Base-by-base conservation (phyloP, 2,329 filamentous ascomycete genomes). In the Colletotrichum spinosum region DNA sequence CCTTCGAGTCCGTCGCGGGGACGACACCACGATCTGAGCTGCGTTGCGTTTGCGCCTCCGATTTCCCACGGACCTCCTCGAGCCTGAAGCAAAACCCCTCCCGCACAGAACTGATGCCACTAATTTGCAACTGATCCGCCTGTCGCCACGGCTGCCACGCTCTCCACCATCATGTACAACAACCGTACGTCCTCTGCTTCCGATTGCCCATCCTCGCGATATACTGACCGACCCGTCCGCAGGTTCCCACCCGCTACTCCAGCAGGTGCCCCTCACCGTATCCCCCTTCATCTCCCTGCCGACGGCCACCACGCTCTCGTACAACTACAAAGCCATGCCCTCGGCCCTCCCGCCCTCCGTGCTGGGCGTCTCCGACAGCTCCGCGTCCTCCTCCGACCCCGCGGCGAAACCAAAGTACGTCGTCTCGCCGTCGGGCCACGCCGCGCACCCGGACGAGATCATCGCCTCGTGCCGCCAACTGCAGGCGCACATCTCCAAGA, bases 261-360 rank as follows among this genome's bases (percentile, higher is more conserved):
- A 94, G 70, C 96, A 99, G 80, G 89, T 98, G 45, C 94, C 96
- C 37, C 83, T 99, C 60, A 97, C 94, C 54, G 94, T 98, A 49
- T 97, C 95, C 3, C 96, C 96, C 34, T 97, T 97, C 81, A 88
- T 98, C 72, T 92, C 91, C 66, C 90, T 99, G 38, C 96, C 96
- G 10, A 91, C 92, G 37, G 91, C 95, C 34, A 92, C 94, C 17
- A 97, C 94, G 0, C 88, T 99, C 8, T 95, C 96, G 33, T 98
- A 98, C 82, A 97, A 93, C 71, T 98, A 97, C 86, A 95, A 94
- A 76, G 86, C 89, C 10, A 90, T 98, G 74, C 93, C 95, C 0
- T 95, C 93, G 1, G 92, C 93, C 2, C 87, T 98, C 0, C 95
- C 96, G 0, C 88, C 88, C 1, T 92, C 92, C 1, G 84, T 88